Conservation (phyloP, 805 yeast species). For the Zygoascus flipseniorum region DNA sequence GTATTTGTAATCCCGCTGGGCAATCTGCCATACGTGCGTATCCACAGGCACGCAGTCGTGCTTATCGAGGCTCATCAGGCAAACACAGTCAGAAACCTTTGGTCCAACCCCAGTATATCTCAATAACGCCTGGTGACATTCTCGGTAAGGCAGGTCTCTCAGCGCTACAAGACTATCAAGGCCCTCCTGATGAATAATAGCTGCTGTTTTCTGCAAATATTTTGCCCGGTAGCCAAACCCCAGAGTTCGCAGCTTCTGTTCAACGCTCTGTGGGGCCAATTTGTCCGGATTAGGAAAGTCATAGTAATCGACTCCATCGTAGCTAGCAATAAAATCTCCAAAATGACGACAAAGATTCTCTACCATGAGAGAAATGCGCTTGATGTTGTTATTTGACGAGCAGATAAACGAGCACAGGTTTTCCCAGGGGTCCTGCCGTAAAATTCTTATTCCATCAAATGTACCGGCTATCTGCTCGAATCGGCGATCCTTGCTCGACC, state of each 20-base stretch:
- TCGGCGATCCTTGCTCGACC: slow-evolving; percentile 50
- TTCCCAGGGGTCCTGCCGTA: slow-evolving; percentile 97
- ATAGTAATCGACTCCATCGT: slow-evolving; percentile 50
- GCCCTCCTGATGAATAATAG: slow-evolving; percentile 32
- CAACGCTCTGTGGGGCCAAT: slow-evolving; percentile 37
- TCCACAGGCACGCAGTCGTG: slow-evolving; percentile 90
- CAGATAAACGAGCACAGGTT: slow-evolving; percentile 84
- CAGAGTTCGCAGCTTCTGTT: slow-evolving; percentile 34
- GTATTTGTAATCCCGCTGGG: slow-evolving; percentile 68
- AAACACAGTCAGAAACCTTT: slow-evolving; percentile 94
- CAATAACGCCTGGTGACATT: slow-evolving; percentile 51
- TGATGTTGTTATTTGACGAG: slow-evolving; percentile 91
- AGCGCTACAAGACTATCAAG: slow-evolving; percentile 27
- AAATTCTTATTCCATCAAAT: slow-evolving; percentile 69
- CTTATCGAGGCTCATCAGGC: slow-evolving; percentile 82
- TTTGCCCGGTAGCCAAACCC: slow-evolving; percentile 90
- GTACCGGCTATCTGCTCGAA: slow-evolving; percentile 31
- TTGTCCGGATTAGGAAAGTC: slow-evolving; percentile 65
- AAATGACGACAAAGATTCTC: slow-evolving; percentile 61
- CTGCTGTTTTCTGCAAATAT: slow-evolving; percentile 73
- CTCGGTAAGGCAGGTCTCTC: slow-evolving; percentile 39
- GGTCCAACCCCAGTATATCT: slow-evolving; percentile 88
- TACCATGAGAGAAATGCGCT: slow-evolving; percentile 89
- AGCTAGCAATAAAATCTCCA: slow-evolving; percentile 51
- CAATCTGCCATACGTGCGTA: slow-evolving; percentile 89